Percentiles rank a stretch among this genome's conserved stretches.
Evolutionary conservation across 495 filamentous ascomycete species (phyloP).

Genomic region (Hyaloscypha finlandica): DNA sequence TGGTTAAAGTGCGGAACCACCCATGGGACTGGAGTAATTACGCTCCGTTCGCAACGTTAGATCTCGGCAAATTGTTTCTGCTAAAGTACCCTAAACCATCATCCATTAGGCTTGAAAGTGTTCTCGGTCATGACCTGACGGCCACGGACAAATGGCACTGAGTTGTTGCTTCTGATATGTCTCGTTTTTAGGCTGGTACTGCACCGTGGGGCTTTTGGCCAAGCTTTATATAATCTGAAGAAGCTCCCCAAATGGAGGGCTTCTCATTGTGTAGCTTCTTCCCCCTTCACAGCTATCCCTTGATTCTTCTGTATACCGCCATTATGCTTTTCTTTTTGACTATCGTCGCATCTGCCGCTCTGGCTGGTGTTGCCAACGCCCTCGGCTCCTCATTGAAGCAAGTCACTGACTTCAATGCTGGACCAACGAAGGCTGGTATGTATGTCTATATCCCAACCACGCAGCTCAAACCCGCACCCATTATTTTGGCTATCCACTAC

Average conservation of each 20-base stretch:
- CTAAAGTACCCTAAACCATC: neutral
- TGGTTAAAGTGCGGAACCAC: neutral
- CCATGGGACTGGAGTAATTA: neutral
- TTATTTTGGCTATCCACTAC: constrained; percentile 60
- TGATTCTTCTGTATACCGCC: constrained; percentile 11
- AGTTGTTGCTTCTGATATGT: neutral
- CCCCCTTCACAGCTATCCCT: too few relatives aligned
- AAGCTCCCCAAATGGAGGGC: too few relatives aligned
- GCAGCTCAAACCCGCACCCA: constrained; percentile 49
- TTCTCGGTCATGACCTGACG: neutral
- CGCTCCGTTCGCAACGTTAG: neutral
- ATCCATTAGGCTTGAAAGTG: neutral
- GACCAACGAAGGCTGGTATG: constrained; percentile 50
- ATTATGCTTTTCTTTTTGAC: constrained; percentile 42
- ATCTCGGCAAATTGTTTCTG: constrained; percentile 8
- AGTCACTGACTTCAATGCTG: constrained; percentile 45
- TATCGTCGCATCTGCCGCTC: constrained; percentile 35
- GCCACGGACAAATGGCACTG: constrained; percentile 8
- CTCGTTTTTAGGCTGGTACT: constrained; percentile 9
- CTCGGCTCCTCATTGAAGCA: constrained; percentile 23
- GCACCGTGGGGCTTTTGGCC: neutral
- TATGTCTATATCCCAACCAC: constrained; percentile 58
- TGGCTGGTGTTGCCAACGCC: constrained; percentile 35
- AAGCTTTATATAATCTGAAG: constrained; percentile 7
- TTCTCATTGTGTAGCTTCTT: too few relatives aligned